Conservation (phyloP, 352 stramenopile species). For the Pythium phragmitis region DNA sequence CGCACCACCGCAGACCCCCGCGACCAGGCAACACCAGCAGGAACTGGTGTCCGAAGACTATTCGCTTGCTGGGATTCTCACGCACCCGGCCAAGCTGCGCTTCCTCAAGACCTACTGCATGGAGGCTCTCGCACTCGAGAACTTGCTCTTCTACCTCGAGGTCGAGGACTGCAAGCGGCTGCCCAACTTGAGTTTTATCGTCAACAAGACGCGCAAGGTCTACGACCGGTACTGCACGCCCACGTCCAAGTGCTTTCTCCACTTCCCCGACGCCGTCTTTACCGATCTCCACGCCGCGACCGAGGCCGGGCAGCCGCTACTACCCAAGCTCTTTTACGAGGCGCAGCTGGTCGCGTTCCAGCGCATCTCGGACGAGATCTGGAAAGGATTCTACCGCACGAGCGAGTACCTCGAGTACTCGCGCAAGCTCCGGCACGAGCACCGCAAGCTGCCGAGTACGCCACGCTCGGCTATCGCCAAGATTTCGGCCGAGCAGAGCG, state of each 20-base stretch:
- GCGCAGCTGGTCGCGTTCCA: constrained; percentile 54
- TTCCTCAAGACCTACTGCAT: constrained; percentile 89
- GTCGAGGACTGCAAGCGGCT: constrained; percentile 84
- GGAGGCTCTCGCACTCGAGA: constrained; percentile 77
- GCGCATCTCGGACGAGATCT: constrained; percentile 69
- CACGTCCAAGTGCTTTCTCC: constrained; percentile 49
- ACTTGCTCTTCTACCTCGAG: constrained; percentile 83
- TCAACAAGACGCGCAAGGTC: constrained; percentile 73
- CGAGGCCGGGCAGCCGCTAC: constrained; percentile 40
- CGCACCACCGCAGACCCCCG: constrained; percentile 25
- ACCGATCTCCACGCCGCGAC: constrained; percentile 48
- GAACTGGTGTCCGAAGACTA: constrained; percentile 43
- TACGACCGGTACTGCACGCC: constrained; percentile 74
- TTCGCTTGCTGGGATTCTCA: constrained; percentile 58
- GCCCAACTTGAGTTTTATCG: constrained; percentile 79
- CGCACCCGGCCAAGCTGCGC: constrained; percentile 69
- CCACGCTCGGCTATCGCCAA: constrained; percentile 22
- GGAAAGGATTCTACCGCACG: constrained; percentile 65
- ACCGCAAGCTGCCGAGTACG: constrained; percentile 6
- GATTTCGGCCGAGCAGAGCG: constrained; percentile 40
- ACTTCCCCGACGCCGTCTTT: constrained; percentile 34
- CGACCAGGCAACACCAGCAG: constrained; percentile 23
- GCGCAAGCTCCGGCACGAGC: constrained; percentile 33
- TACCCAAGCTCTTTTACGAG: constrained; percentile 76
- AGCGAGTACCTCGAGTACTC: constrained; percentile 72